A percentile compares a stretch with the other conserved stretches of the same genome.
These are phyloP conservation scores for Colletotrichum noveboracense DNA, from an alignment of 2,329 filamentous ascomycete species.

Conservation along the genomic window DNA sequence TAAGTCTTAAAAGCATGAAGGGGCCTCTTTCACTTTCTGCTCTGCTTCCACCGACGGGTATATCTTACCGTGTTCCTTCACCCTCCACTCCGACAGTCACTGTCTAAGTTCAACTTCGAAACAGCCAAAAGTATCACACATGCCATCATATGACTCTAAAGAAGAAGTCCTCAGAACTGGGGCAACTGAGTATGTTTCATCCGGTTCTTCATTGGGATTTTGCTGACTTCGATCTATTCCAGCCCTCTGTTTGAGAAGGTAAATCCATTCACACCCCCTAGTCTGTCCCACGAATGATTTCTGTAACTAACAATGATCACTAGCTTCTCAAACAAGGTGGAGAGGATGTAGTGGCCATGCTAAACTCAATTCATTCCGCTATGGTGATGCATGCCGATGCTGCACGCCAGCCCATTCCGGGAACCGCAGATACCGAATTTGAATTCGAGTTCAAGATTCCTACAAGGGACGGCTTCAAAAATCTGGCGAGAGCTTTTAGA, in stretches of 20 bases:
- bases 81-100: not conserved
- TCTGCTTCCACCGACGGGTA: not conserved
- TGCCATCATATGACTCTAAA: not conserved
- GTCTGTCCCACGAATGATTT: not conserved
- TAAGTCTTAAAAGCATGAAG: not conserved
- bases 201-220: not conserved
- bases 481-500: not conserved
- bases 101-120: not conserved
- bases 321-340: not conserved
- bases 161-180: not conserved
- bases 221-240: not conserved
- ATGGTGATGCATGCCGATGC: not conserved
- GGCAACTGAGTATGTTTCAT: not conserved
- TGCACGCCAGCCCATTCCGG: not conserved
- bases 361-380: not conserved
- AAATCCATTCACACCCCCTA: not conserved
- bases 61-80: not conserved
- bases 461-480: conserved; percentile 2
- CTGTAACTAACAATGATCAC: not conserved
- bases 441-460: conserved; percentile 12
- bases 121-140: not conserved
- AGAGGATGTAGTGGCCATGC: not conserved
- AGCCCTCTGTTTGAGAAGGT: conserved; percentile 2
- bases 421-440: not conserved
- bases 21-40: not conserved